phyloP scores from a whole-genome alignment of 2,329 filamentous ascomycete species.

The Fusarium sulawesiense region DNA sequence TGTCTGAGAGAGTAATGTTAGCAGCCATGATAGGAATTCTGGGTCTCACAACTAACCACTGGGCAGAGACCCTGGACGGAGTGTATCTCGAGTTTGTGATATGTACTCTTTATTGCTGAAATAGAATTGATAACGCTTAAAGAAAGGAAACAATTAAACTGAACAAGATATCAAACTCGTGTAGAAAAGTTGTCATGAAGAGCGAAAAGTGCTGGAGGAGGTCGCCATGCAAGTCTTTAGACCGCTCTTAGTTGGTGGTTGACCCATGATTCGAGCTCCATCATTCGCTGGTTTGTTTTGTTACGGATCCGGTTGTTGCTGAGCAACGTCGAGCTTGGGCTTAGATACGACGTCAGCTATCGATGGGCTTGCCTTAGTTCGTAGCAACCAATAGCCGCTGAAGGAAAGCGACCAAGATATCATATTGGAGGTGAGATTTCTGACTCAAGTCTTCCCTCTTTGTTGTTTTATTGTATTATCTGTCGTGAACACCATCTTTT shows the following conservation, averaged over 20 bases:
- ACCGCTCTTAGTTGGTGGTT: constrained; percentile 15
- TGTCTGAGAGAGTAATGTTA: constrained; percentile 17
- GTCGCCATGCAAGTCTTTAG: constrained; percentile 1
- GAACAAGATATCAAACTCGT: neutral
- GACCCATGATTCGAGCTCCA: constrained; percentile 27
- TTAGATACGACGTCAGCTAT: constrained; percentile 19
- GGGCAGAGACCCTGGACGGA: constrained; percentile 15
- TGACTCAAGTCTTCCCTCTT: neutral
- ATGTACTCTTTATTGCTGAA: neutral
- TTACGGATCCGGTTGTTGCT: constrained; percentile 40
- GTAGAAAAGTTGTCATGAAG: neutral
- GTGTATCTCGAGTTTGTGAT: constrained; percentile 14
- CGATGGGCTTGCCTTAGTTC: neutral
- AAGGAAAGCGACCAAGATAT: neutral
- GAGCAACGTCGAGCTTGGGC: constrained; percentile 38
- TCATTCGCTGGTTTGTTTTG: constrained; percentile 45
- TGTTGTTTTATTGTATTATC: neutral
- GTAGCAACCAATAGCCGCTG: neutral
- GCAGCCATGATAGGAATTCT: constrained; percentile 16
- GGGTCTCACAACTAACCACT: constrained; percentile 21
- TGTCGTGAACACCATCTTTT: neutral
- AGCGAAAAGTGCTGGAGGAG: neutral
- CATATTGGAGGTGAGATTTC: neutral
- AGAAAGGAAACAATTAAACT: neutral
- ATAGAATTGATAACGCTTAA: neutral